Evolutionary conservation across 225 moss, liverwort and hornwort genomes (phyloP), one percentile per base, ranked within the genome.

Genomic region (Straminergon stramineum): DNA sequence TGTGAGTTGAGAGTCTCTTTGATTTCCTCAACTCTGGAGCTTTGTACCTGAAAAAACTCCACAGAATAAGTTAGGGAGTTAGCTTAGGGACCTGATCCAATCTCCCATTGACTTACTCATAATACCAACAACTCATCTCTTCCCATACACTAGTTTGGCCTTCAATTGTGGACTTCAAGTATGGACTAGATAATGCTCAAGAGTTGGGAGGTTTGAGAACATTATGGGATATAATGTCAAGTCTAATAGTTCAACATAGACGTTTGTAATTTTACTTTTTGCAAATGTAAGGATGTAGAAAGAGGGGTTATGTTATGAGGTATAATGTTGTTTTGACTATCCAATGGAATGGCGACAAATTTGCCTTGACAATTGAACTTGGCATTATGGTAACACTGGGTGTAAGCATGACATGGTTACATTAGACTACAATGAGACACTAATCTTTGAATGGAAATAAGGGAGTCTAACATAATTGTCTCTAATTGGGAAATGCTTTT

Each of bases 1-100:
- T 48, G 4, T 51, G 88, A 11, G 84, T 35, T 31, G 92, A 87
- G 57, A 85, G 51, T 51, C 76, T 87, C 62, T 64, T 94, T 0
- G 82, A 58, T 71, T 83, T 91, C 37, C 87, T 69, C 56, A 86
- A 63, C 73, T 94, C 91, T 0, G 93, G 90, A 68, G 93, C 93
- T 85, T 83, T 87, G 89, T 91, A 93, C 85, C 92, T 92, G 81
- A 43, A 82, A 60, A 81, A 63, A 53, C n/a, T 64, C 70, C 75
- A 60, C 53, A 71, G 70, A 21, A 37, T 20, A 16, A 17, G 6
- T 48, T n/a, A 9, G 31, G 15, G 68, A 17, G 48, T 48, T 48
- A 48, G 9, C 22, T 56, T 56, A 56, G 24, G 37, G 24, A 56
- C 7, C 11, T 26, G 26, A 57, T 79, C 56, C 57, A 17, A n/a